Conservation (phyloP, 148 eudicot genomes). For the Cornus florida region DNA sequence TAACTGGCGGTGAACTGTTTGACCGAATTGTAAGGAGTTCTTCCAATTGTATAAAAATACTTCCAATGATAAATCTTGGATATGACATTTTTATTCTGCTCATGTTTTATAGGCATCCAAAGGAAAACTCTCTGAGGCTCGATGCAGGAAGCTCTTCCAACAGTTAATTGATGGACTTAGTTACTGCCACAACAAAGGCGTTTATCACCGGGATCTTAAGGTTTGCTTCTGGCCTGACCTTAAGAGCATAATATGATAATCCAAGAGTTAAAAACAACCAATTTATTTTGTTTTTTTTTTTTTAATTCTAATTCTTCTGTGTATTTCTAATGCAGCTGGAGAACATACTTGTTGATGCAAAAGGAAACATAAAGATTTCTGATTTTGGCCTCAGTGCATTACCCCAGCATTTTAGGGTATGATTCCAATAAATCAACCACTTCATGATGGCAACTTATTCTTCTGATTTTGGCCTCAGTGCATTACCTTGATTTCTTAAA, state of each 20-base stretch:
- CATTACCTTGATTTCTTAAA: not conserved
- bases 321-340: conserved; percentile 52
- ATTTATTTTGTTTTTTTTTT: too few relatives aligned
- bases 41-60: not conserved
- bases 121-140: conserved; percentile 65
- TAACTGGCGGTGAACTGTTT: conserved; percentile 90
- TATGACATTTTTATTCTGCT: not conserved
- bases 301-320: too few relatives aligned
- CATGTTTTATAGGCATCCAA: conserved; percentile 48
- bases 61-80: not conserved
- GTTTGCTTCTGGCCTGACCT: conserved; percentile 16
- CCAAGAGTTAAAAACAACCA: not conserved
- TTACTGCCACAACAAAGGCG: conserved; percentile 92
- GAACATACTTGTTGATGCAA: conserved; percentile 72
- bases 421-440: too few relatives aligned
- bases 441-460: too few relatives aligned
- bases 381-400: conserved; percentile 98
- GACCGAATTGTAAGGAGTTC: conserved; percentile 67
- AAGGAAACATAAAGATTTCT: conserved; percentile 75
- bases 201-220: conserved; percentile 93
- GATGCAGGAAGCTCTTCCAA: conserved; percentile 76
- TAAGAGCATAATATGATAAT: too few relatives aligned
- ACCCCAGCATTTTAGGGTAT: conserved; percentile 68
- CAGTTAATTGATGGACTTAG: conserved; percentile 85
- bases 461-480: too few relatives aligned